Conservation (phyloP, 108 stramenopile species). For the Tribonema minus region DNA sequence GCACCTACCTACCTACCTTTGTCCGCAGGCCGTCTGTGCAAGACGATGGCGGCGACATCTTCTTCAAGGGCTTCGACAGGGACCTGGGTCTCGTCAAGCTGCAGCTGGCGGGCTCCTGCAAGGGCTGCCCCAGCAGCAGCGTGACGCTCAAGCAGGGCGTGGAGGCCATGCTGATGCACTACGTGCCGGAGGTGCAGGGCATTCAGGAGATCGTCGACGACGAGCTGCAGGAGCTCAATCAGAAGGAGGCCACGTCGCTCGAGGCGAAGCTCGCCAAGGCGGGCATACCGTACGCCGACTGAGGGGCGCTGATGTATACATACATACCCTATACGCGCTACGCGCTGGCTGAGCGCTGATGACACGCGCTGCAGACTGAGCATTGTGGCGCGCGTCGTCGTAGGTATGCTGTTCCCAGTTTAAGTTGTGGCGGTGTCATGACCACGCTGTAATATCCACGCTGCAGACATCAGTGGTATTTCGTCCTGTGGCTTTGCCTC, state of each 20-base stretch:
- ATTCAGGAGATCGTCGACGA: slow-evolving; percentile 41
- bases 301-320: too few species aligned
- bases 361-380: too few species aligned
- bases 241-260: slow-evolving; percentile 29
- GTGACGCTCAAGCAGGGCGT: slow-evolving; percentile 96
- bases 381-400: too few species aligned
- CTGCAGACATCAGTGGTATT: too few species aligned
- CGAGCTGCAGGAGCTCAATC: slow-evolving; percentile 32
- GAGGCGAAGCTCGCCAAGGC: slow-evolving; percentile 37
- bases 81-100: slow-evolving; percentile 50
- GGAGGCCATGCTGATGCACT: slow-evolving; percentile 99
- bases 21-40: slow-evolving; percentile 86
- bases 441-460: too few species aligned
- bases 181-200: slow-evolving; percentile 89
- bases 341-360: too few species aligned
- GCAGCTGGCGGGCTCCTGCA: slow-evolving; percentile 76
- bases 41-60: slow-evolving; percentile 99
- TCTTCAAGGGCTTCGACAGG: slow-evolving; percentile 65
- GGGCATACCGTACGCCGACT: slow-evolving; percentile 18
- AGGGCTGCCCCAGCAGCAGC: slow-evolving; percentile 87
- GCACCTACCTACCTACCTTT: too few species aligned
- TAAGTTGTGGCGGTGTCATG: too few species aligned
- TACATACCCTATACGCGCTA: too few species aligned
- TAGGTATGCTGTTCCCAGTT: too few species aligned
- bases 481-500: too few species aligned